A percentile compares a stretch with the other conserved stretches of the same genome.
phyloP scores from a whole-genome alignment of 331 rosid species.

The Rhamnella rubrinervis region DNA sequence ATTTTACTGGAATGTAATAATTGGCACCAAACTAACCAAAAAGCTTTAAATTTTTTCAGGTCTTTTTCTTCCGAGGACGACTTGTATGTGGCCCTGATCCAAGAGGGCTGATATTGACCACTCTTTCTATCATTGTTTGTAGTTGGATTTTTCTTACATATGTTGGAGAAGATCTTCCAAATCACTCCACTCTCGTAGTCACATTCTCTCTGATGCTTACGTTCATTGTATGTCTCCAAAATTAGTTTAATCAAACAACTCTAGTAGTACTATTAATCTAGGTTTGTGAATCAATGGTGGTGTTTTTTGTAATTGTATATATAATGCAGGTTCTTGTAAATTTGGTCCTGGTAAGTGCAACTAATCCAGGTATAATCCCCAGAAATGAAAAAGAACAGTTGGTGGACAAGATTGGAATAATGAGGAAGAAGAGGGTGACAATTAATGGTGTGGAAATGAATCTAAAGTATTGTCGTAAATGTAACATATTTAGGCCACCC shows the following conservation, averaged over 20 bases:
- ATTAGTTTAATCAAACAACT: too few relatives aligned
- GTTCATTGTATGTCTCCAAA: conserved; percentile 17
- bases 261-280: too few relatives aligned
- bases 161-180: conserved; percentile 30
- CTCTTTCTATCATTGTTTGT: conserved; percentile 31
- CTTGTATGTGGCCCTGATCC: conserved; percentile 38
- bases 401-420: conserved; percentile 7
- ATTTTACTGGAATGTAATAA: not conserved
- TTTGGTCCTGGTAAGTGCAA: conserved; percentile 25
- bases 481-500: conserved; percentile 36
- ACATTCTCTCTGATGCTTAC: conserved; percentile 19
- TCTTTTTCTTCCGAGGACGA: conserved; percentile 42
- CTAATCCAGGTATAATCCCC: conserved; percentile 40
- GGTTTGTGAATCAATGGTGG: too few relatives aligned
- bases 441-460: conserved; percentile 34
- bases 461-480: conserved; percentile 33
- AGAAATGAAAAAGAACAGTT: conserved; percentile 23
- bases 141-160: conserved; percentile 34
- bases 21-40: not conserved
- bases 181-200: conserved; percentile 20
- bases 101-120: conserved; percentile 31
- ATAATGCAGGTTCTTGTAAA: conserved; percentile 30
- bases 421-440: conserved; percentile 16
- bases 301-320: too few relatives aligned
- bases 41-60: conserved; percentile 10